These are phyloP conservation scores for Fusarium protoensiforme DNA, from an alignment of 2,329 filamentous ascomycete species.

Conservation along the genomic window DNA sequence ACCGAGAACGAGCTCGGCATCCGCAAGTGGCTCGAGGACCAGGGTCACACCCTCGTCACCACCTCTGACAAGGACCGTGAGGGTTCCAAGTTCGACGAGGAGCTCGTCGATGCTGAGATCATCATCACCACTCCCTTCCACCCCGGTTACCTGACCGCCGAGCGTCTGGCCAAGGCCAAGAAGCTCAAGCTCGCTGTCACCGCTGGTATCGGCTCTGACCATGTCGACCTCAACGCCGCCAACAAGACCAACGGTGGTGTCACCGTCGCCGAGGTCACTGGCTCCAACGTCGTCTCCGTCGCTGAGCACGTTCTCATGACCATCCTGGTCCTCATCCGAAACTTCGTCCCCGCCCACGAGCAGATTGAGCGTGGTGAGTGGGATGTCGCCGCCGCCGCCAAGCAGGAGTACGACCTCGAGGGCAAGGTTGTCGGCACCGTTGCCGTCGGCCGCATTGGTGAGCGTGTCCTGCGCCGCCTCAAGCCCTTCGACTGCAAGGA, in stretches of 20 bases:
- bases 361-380: conserved; percentile 89
- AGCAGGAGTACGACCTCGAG: conserved; percentile 99
- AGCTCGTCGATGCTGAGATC: conserved; percentile 95
- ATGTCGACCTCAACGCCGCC: conserved; percentile 95
- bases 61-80: conserved; percentile 98
- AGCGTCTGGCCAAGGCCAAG: conserved; percentile 97
- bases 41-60: conserved; percentile 95
- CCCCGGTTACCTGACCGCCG: conserved; percentile 95
- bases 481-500: conserved; percentile 99
- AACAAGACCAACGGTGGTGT: conserved; percentile 98
- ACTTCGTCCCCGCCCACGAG: conserved; percentile 98
- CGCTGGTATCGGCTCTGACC: conserved; percentile 97
- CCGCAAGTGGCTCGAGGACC: conserved; percentile 96
- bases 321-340: conserved; percentile 93
- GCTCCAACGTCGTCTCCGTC: conserved; percentile 97
- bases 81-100: conserved; percentile 92
- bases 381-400: conserved; percentile 95
- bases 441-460: conserved; percentile 95
- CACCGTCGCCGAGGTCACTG: conserved; percentile 97
- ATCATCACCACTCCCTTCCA: conserved; percentile 99
- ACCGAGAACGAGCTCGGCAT: conserved; percentile 99
- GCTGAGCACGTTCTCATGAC: conserved; percentile 99
- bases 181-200: conserved; percentile 98
- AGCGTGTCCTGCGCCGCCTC: conserved; percentile 95
- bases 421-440: conserved; percentile 98